Percentiles rank a stretch among this genome's conserved stretches.
Conservation (phyloP, 1,284 basidiomycete genomes). For the Cutaneotrichosporon daszewskae region DNA sequence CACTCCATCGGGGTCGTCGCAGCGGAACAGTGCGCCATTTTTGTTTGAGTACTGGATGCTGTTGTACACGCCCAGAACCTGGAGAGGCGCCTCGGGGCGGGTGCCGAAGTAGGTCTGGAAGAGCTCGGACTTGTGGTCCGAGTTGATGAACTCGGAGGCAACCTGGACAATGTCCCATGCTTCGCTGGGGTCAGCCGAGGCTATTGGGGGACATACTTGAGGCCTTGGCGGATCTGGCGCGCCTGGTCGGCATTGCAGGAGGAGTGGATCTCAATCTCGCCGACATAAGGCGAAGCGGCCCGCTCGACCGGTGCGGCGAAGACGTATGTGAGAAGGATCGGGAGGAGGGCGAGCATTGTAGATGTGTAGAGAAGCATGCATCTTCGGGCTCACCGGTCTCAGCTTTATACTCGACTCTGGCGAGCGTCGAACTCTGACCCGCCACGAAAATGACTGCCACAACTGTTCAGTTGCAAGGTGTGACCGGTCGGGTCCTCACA, state of each 20-base stretch:
- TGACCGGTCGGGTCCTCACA: constrained; percentile 1
- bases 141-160: too few relatives aligned
- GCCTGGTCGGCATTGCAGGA: constrained; percentile 46
- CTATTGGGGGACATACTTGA: constrained; percentile 34
- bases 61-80: constrained; percentile 39
- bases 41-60: constrained; percentile 39
- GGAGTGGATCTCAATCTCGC: constrained; percentile 44
- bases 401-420: background rate
- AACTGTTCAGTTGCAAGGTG: too few relatives aligned
- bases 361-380: background rate
- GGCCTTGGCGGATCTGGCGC: constrained; percentile 37
- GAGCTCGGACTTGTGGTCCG: too few relatives aligned
- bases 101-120: constrained; percentile 47
- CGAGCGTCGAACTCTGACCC: background rate
- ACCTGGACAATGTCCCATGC: too few relatives aligned
- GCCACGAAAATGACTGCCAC: background rate
- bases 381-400: background rate
- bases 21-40: constrained; percentile 40
- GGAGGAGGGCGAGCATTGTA: constrained; percentile 20
- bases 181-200: too few relatives aligned
- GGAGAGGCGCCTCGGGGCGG: constrained; percentile 25
- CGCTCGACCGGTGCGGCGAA: constrained; percentile 18
- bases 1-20: constrained; percentile 48
- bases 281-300: constrained; percentile 17
- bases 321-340: constrained; percentile 18